Conservation (phyloP, 306 rosid genomes). For the Adenanthera pavonina region DNA sequence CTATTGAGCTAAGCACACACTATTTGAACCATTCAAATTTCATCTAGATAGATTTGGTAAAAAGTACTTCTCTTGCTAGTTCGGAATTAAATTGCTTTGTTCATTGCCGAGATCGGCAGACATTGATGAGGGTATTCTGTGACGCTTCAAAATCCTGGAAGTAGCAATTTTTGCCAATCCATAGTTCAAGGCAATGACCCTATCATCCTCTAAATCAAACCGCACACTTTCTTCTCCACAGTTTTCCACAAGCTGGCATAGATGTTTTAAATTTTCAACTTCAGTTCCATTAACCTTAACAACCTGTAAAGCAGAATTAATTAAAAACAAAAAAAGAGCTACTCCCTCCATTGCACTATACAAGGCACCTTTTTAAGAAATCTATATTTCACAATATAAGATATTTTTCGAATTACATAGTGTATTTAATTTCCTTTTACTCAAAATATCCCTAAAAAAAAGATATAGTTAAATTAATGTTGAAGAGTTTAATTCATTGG, state of each 20-base stretch:
- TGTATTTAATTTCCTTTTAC: too few relatives aligned
- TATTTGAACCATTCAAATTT: too few relatives aligned
- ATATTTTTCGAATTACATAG: too few relatives aligned
- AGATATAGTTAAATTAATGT: too few relatives aligned
- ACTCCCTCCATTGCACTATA: too few relatives aligned
- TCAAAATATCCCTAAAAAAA: too few relatives aligned
- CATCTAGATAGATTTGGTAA: too few relatives aligned
- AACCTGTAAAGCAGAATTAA: slow-evolving; percentile 58
- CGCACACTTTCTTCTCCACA: slow-evolving; percentile 63
- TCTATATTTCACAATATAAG: too few relatives aligned
- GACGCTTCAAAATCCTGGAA: slow-evolving; percentile 74
- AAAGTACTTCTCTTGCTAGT: too few relatives aligned
- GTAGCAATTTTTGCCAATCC: slow-evolving; percentile 70
- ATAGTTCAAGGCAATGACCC: slow-evolving; percentile 73
- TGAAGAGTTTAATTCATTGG: too few relatives aligned
- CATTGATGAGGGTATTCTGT: slow-evolving; percentile 74
- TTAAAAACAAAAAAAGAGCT: slow-evolving; percentile 20
- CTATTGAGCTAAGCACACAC: too few relatives aligned
- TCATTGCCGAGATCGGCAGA: slow-evolving; percentile 64
- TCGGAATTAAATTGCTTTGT: slow-evolving; percentile 36
- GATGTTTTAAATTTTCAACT: slow-evolving; percentile 73
- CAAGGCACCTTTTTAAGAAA: too few relatives aligned
- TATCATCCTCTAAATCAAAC: slow-evolving; percentile 87
- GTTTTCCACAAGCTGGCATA: slow-evolving; percentile 73
- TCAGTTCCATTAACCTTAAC: slow-evolving; percentile 78